Evolutionary conservation across 495 filamentous ascomycete species (phyloP).

Genomic region (Aspergillus baeticus): DNA sequence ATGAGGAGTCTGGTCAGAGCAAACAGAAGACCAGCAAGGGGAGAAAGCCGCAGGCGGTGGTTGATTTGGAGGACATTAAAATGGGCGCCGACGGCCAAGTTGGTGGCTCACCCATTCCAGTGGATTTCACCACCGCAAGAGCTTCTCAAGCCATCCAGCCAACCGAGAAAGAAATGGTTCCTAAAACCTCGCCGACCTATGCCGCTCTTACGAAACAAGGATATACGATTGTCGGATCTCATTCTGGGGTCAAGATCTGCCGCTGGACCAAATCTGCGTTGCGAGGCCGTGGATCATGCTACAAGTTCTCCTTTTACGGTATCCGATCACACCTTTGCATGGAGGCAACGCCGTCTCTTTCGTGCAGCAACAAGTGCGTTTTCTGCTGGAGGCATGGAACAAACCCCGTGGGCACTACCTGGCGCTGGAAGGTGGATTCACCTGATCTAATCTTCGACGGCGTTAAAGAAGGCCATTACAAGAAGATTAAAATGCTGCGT

Average conservation of each 20-base stretch:
- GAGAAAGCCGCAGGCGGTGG: constrained; percentile 48
- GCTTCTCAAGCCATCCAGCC: constrained; percentile 39
- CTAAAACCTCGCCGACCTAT: constrained; percentile 83
- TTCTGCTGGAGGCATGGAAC: constrained; percentile 99
- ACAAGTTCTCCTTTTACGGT: constrained; percentile 96
- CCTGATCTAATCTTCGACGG: constrained; percentile 86
- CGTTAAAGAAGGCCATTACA: constrained; percentile 87
- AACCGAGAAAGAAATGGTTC: constrained; percentile 85
- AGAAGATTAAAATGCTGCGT: constrained; percentile 95
- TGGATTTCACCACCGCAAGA: constrained; percentile 81
- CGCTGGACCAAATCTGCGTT: constrained; percentile 98
- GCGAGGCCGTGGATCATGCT: constrained; percentile 92
- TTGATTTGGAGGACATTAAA: constrained; percentile 88
- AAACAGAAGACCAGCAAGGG: constrained; percentile 31
- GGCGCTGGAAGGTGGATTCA: constrained; percentile 92
- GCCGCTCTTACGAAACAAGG: constrained; percentile 90
- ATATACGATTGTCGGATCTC: constrained; percentile 90
- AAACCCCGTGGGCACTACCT: constrained; percentile 92
- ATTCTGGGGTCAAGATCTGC: constrained; percentile 96
- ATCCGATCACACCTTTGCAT: constrained; percentile 95
- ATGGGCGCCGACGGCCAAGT: constrained; percentile 42
- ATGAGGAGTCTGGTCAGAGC: constrained; percentile 38
- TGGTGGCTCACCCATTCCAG: constrained; percentile 54
- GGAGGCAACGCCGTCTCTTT: constrained; percentile 93
- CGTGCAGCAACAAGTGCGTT: constrained; percentile 96